Conservation (phyloP, 2,329 filamentous ascomycete genomes). For the Leptographium radiaticola region DNA sequence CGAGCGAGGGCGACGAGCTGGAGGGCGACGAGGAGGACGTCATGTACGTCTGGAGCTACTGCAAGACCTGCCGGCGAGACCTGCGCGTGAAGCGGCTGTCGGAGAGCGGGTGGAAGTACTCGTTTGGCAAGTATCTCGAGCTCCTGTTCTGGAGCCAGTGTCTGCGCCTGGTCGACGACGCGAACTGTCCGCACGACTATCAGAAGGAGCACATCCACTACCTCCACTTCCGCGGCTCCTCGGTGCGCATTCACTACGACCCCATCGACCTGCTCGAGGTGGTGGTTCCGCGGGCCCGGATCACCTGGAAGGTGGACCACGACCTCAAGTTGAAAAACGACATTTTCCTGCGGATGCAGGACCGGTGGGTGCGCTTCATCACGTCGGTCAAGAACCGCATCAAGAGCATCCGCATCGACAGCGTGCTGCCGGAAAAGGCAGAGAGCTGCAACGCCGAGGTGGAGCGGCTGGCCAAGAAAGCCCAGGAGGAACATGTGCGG, state of each 20-base stretch:
- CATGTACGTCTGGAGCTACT: constrained; percentile 96
- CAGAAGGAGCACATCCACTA: constrained; percentile 86
- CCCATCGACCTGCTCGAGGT: constrained; percentile 88
- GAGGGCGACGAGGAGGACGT: constrained; percentile 35
- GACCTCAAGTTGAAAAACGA: constrained; percentile 90
- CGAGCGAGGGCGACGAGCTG: neutral
- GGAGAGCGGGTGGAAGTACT: constrained; percentile 92
- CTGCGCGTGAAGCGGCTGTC: constrained; percentile 88
- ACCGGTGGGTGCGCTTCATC: constrained; percentile 78
- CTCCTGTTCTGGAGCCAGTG: constrained; percentile 90
- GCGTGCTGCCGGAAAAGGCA: constrained; percentile 73
- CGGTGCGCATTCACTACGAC: constrained; percentile 84
- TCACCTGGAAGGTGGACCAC: constrained; percentile 97
- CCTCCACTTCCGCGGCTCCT: constrained; percentile 78
- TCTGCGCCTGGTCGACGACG: constrained; percentile 55
- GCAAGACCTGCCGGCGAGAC: constrained; percentile 82
- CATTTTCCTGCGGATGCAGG: constrained; percentile 67
- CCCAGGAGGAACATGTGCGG: constrained; percentile 67
- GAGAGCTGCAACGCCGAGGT: constrained; percentile 74
- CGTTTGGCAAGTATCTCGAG: constrained; percentile 96
- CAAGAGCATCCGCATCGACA: constrained; percentile 81
- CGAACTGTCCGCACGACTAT: constrained; percentile 72
- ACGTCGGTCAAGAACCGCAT: constrained; percentile 71
- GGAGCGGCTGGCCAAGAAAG: constrained; percentile 62
- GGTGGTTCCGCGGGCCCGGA: constrained; percentile 73